phyloP scores from a whole-genome alignment of 2,329 filamentous ascomycete species.

The Cryphonectria radicalis region DNA sequence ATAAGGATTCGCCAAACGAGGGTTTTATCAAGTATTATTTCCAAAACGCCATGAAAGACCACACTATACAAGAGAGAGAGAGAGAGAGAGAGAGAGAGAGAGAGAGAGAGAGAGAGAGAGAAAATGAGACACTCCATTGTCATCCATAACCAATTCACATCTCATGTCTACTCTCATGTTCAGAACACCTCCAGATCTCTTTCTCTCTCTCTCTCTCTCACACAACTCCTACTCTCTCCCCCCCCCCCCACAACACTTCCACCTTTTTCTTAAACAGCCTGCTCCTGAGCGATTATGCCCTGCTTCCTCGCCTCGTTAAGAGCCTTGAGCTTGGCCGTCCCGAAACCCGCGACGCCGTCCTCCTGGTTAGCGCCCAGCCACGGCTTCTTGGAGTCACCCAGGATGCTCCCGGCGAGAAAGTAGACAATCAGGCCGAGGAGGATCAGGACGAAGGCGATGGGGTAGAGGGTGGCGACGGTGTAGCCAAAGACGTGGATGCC shows the following conservation, averaged over 20 bases:
- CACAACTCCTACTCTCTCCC: background rate
- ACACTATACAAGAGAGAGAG: too few species aligned
- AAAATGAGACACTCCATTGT: background rate
- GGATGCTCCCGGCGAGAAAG: conserved; percentile 78
- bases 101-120: too few species aligned
- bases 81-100: too few species aligned
- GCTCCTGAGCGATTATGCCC: conserved; percentile 33
- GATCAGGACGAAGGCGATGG: conserved; percentile 92
- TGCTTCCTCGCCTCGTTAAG: conserved; percentile 58
- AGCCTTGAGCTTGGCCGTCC: conserved; percentile 82
- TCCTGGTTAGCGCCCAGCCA: conserved; percentile 92
- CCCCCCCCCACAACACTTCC: too few species aligned
- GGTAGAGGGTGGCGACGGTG: conserved; percentile 86
- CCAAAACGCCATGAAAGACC: too few species aligned
- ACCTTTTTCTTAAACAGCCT: conserved; percentile 6
- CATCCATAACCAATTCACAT: background rate
- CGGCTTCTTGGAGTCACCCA: conserved; percentile 91
- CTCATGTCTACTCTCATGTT: background rate
- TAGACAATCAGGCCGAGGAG: conserved; percentile 85
- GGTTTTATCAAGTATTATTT: background rate
- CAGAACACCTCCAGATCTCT: background rate
- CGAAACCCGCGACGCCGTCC: conserved; percentile 75
- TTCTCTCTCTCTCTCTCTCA: background rate
- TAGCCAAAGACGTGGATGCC: conserved; percentile 85
- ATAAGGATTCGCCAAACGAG: background rate